Evolutionary conservation across 2,329 filamentous ascomycete genomes (phyloP).

Genomic region (Pseudogymnoascus sp.): DNA sequence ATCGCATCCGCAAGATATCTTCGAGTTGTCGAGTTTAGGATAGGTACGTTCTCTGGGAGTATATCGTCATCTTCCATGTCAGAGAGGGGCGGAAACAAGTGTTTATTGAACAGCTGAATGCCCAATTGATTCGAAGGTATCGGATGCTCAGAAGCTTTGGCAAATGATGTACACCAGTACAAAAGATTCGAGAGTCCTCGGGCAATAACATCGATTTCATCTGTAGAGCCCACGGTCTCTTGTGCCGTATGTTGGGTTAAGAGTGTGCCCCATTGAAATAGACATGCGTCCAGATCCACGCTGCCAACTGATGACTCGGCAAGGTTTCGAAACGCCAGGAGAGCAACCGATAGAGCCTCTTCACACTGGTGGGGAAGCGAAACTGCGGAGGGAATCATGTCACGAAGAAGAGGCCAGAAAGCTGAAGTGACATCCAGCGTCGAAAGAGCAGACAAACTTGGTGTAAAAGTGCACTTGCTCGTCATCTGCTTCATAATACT

Average conservation of each 20-base stretch:
- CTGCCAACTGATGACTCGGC: conserved; percentile 24
- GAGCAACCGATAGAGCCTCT: conserved; percentile 32
- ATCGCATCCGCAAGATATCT: conserved; percentile 53
- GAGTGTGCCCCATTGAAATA: conserved; percentile 25
- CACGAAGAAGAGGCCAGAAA: conserved; percentile 37
- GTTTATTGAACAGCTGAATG: conserved; percentile 48
- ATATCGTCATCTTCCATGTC: conserved; percentile 20
- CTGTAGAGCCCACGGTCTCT: conserved; percentile 29
- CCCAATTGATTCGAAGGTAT: conserved; percentile 26
- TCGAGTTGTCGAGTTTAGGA: conserved; percentile 48
- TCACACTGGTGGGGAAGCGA: conserved; percentile 22
- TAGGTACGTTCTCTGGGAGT: conserved; percentile 29
- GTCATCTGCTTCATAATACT: conserved; percentile 24
- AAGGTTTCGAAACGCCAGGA: conserved; percentile 34
- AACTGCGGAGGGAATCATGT: conserved; percentile 21
- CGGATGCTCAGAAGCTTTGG: conserved; percentile 19
- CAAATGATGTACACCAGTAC: conserved; percentile 24
- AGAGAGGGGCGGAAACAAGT: conserved; percentile 53
- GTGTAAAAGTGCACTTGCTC: conserved; percentile 24
- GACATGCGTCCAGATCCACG: conserved; percentile 20
- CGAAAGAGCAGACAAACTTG: conserved; percentile 25
- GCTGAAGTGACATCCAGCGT: conserved; percentile 34
- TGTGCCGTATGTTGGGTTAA: conserved; percentile 34
- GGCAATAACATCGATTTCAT: conserved; percentile 27
- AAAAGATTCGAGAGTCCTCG: conserved; percentile 31